phyloP scores from a whole-genome alignment of 768 basidiomycete genomes.

The Agrocybe chaxingu region DNA sequence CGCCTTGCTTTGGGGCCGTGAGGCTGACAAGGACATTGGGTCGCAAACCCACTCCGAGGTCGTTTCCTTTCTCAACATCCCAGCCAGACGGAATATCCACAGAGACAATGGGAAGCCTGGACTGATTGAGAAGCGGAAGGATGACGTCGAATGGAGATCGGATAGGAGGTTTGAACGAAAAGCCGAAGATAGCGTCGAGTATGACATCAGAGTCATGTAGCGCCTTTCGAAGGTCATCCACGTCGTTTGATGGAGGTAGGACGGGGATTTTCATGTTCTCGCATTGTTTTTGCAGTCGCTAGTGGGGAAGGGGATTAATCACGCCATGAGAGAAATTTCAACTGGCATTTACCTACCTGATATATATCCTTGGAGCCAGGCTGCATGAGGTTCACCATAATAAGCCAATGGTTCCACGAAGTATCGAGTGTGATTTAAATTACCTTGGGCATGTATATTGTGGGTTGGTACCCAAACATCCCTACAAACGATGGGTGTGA shows the following conservation, averaged over 20 bases:
- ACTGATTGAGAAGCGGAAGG: slow-evolving; percentile 60
- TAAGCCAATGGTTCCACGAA: not conserved
- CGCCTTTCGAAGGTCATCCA: slow-evolving; percentile 43
- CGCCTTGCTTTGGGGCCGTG: slow-evolving; percentile 93
- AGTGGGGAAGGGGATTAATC: not conserved
- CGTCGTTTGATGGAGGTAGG: slow-evolving; percentile 47
- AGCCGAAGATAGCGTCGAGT: slow-evolving; percentile 96
- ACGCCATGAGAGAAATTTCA: not conserved
- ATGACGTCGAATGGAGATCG: slow-evolving; percentile 83
- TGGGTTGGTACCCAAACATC: slow-evolving; percentile 89
- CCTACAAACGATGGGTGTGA: slow-evolving; percentile 38
- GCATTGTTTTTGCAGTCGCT: slow-evolving; percentile 86
- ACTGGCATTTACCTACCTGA: slow-evolving; percentile 40
- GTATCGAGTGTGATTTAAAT: not conserved
- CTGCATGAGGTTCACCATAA: slow-evolving; percentile 32
- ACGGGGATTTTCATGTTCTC: slow-evolving; percentile 83
- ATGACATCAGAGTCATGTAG: slow-evolving; percentile 72
- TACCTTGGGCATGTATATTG: slow-evolving; percentile 93
- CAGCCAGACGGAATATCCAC: slow-evolving; percentile 98
- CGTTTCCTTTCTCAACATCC: slow-evolving; percentile 83
- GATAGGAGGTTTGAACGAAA: slow-evolving; percentile 92
- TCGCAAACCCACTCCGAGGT: slow-evolving; percentile 51
- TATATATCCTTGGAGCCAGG: slow-evolving; percentile 94
- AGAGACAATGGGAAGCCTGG: slow-evolving; percentile 79
- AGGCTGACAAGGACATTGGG: slow-evolving; percentile 85